These are phyloP conservation scores for Gossypium stocksii DNA, from an alignment of 345 rosid genomes.

Conservation along the genomic window DNA sequence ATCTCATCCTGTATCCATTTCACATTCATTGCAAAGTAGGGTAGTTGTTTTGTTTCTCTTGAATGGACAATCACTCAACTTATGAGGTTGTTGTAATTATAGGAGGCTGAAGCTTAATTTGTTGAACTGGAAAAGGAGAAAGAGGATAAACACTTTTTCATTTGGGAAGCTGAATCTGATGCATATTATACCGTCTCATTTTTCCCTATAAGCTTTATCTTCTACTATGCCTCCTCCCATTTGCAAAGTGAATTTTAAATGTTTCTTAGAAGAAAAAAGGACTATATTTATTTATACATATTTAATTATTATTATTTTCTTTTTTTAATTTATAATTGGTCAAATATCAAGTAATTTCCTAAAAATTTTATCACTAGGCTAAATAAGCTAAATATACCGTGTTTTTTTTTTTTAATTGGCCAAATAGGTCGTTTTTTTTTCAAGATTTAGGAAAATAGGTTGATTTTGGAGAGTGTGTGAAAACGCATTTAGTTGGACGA, in stretches of 20 bases:
- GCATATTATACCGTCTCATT: neutral
- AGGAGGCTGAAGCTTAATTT: neutral
- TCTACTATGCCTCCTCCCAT: neutral
- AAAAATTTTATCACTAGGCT: too few relatives aligned
- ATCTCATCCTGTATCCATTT: neutral
- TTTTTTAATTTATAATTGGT: too few relatives aligned
- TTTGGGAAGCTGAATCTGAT: neutral
- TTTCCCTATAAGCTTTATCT: neutral
- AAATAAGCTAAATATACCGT: too few relatives aligned
- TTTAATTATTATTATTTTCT: too few relatives aligned
- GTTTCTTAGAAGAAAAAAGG: too few relatives aligned
- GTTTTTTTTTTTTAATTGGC: too few relatives aligned
- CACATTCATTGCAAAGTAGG: neutral
- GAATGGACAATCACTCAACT: neutral
- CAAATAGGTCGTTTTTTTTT: too few relatives aligned
- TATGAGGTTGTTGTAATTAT: neutral
- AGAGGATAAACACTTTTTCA: neutral
- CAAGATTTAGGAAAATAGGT: too few relatives aligned
- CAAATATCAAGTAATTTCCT: too few relatives aligned
- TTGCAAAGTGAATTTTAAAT: too few relatives aligned
- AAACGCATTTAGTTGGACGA: fast-evolving
- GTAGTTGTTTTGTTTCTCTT: neutral
- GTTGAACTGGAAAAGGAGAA: neutral
- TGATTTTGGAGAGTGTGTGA: too few relatives aligned
- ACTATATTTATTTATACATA: too few relatives aligned